Evolutionary conservation across 768 basidiomycete species (phyloP).

Genomic region (Nidularia pulvinata): DNA sequence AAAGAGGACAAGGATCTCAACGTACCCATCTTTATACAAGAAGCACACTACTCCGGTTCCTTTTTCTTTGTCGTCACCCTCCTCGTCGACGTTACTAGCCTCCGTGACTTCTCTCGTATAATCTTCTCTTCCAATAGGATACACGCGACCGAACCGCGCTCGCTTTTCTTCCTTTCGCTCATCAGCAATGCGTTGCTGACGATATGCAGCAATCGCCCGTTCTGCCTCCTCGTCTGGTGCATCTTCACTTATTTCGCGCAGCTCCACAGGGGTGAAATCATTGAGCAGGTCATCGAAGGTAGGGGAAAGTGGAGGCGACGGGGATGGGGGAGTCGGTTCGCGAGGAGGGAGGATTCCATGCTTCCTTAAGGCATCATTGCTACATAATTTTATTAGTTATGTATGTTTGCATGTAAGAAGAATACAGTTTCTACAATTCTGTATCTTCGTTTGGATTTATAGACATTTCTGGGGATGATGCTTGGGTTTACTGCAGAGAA

Average conservation of each 20-base stretch:
- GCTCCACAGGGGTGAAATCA: constrained; percentile 60
- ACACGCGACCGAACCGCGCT: constrained; percentile 80
- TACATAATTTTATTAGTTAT: constrained; percentile 22
- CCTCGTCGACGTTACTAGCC: constrained; percentile 72
- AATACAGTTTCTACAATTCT: constrained; percentile 73
- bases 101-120: constrained; percentile 97
- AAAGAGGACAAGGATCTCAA: constrained; percentile 2
- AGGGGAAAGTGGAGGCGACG: constrained; percentile 83
- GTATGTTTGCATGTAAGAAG: too few relatives aligned
- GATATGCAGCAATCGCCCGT: constrained; percentile 66
- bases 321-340: constrained; percentile 64
- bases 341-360: constrained; percentile 88
- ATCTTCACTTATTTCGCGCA: constrained; percentile 73
- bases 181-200: constrained; percentile 64
- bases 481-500: too few relatives aligned
- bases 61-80: constrained; percentile 59
- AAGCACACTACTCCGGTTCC: constrained; percentile 96
- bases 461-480: constrained; percentile 38
- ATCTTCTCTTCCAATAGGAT: constrained; percentile 90
- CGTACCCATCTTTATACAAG: constrained; percentile 94
- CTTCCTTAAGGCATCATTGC: constrained; percentile 93
- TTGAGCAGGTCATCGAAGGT: constrained; percentile 67
- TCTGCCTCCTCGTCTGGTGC: constrained; percentile 75
- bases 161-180: constrained; percentile 54
- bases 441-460: constrained; percentile 91